These are phyloP conservation scores for Penicillium aurantiogriseum DNA, from an alignment of 2,329 filamentous ascomycete species.

Conservation along the genomic window DNA sequence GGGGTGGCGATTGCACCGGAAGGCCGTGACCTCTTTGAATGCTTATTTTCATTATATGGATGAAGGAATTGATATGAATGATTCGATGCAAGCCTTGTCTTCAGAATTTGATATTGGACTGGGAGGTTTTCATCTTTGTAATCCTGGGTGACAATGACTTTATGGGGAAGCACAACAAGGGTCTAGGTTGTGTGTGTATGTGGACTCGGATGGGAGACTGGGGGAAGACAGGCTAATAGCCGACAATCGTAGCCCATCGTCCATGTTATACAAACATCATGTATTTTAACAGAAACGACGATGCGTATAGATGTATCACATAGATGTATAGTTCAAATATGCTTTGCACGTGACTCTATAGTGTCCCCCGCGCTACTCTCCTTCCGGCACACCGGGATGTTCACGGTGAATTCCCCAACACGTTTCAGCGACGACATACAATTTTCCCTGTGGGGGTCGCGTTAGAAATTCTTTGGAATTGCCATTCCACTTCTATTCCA, in stretches of 20 bases:
- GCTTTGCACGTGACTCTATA: constrained; percentile 1
- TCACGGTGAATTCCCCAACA: constrained; percentile 7
- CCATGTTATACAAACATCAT: not conserved
- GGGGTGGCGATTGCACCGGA: not conserved
- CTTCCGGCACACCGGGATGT: constrained; percentile 14
- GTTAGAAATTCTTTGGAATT: not conserved
- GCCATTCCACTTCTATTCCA: not conserved
- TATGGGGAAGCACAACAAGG: constrained; percentile 1
- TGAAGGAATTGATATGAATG: too few species aligned
- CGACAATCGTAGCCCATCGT: too few species aligned
- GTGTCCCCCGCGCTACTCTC: constrained; percentile 10
- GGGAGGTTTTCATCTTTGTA: not conserved
- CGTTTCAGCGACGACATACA: not conserved
- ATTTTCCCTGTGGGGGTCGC: not conserved
- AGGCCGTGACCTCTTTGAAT: not conserved
- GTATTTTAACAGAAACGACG: not conserved
- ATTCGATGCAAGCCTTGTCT: not conserved
- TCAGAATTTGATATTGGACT: not conserved
- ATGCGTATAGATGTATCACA: not conserved
- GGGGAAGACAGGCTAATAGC: not conserved
- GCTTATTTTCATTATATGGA: not conserved
- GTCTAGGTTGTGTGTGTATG: not conserved
- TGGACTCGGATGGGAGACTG: too few species aligned
- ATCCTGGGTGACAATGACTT: not conserved
- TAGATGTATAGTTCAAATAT: not conserved